Evolutionary conservation across 495 filamentous ascomycete genomes (phyloP), one percentile per base, ranked within the genome.

Genomic region (Neohortaea acidophila): DNA sequence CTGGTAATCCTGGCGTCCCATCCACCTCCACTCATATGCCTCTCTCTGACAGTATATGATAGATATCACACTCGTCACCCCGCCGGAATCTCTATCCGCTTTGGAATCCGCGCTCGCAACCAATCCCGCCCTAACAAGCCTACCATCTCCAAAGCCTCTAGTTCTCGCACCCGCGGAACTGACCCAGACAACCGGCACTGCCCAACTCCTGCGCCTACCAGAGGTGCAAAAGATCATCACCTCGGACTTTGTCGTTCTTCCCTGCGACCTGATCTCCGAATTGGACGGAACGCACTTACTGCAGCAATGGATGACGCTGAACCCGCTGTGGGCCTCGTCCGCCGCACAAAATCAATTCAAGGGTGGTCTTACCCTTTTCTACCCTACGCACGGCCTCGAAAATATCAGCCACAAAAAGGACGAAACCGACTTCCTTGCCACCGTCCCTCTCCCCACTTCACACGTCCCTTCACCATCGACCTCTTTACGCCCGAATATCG

Each of bases 251-350:
- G 58, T 93, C 6, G 77, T 96, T 3, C 61, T 99, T 15, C 86
- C 87, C 1, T 99, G 89, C 53, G 91, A 99, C 58, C 66, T 99
- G 0, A 70, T 99, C 14, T 94, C 81, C 62, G 86, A 94, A 52
- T 62, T 97, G 4, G 79, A 78, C 9, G 83, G 84, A 9, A 77
- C 83, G 51, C 69, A 74, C 29, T 61, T 94, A 8, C 58, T 86
- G 2, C 82, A 94, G 52, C 68, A 87, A 48, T 99, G 91, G 91
- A 84, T 94, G 82, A 69, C 86, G 17, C 42, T 67, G 18, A 50
- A 50, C 18, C 26, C 47, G 0, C 20, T 32, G 5, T 23, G 21
- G 15, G 11, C 36, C 15, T 62, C 69, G 14, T 69, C 66, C 19
- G 73, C 72, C 38, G 62, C 60, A 32, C 63, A 65, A 7, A 70